phyloP scores from a whole-genome alignment of 352 stramenopile genomes.

The Phytophthora cactorum region DNA sequence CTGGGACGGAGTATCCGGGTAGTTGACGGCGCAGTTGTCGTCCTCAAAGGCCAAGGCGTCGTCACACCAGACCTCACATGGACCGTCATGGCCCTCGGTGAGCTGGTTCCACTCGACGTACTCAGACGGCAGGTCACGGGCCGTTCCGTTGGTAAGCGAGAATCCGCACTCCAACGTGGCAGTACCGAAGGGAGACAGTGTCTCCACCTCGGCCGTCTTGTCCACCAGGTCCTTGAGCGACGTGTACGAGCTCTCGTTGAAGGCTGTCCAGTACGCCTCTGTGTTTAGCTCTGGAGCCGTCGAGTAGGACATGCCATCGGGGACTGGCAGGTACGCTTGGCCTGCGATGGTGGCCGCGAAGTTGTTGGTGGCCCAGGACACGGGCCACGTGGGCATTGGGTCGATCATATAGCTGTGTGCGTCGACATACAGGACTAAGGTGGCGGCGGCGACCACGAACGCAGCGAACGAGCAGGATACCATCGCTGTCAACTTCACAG shows the following conservation, averaged over 20 bases:
- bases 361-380: conserved; percentile 37
- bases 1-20: conserved; percentile 20
- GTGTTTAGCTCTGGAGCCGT: conserved; percentile 32
- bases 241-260: conserved; percentile 54
- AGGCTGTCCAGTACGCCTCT: conserved; percentile 41
- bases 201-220: conserved; percentile 31
- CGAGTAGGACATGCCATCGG: conserved; percentile 35
- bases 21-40: conserved; percentile 48
- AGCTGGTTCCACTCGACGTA: conserved; percentile 36
- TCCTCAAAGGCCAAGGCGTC: conserved; percentile 42
- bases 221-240: conserved; percentile 46
- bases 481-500: conserved; percentile 13
- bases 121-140: conserved; percentile 39
- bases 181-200: conserved; percentile 33
- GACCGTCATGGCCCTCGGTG: conserved; percentile 41
- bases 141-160: conserved; percentile 37
- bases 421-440: conserved; percentile 23
- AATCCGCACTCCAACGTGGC: conserved; percentile 42
- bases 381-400: conserved; percentile 37
- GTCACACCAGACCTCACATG: conserved; percentile 62
- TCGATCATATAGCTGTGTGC: conserved; percentile 46
- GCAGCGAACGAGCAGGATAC: conserved; percentile 20
- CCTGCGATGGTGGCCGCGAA: conserved; percentile 31
- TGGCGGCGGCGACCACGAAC: conserved; percentile 8
- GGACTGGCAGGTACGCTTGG: conserved; percentile 25